Evolutionary conservation across 1,284 basidiomycete genomes (phyloP).

Genomic region (Heterobasidion parviporum): DNA sequence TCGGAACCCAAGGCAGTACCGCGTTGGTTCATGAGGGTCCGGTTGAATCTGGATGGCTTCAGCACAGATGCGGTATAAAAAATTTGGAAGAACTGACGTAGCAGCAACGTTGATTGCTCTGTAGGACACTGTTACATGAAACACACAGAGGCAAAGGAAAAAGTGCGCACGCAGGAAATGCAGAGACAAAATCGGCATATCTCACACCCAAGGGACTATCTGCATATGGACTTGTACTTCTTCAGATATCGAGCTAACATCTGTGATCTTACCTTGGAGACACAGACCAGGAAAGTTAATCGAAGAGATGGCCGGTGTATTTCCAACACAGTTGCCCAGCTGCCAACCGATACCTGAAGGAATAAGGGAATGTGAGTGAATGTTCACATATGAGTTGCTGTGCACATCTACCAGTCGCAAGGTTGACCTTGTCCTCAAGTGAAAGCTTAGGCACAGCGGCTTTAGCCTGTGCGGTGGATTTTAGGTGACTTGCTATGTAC

Average conservation of each 20-base stretch:
- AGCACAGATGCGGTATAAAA: not conserved
- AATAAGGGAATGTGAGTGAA: not conserved
- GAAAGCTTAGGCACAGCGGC: constrained; percentile 40
- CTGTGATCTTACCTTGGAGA: constrained; percentile 37
- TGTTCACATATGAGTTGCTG: not conserved
- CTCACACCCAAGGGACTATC: constrained; percentile 58
- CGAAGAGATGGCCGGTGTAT: constrained; percentile 51
- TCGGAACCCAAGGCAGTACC: constrained; percentile 62
- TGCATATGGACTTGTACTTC: constrained; percentile 9
- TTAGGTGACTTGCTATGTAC: not conserved
- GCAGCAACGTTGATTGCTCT: constrained; percentile 67
- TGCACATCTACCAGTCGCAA: constrained; percentile 38
- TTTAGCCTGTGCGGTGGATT: constrained; percentile 26
- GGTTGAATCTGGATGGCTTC: constrained; percentile 41
- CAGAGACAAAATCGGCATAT: constrained; percentile 51
- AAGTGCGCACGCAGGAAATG: constrained; percentile 54
- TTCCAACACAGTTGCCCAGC: constrained; percentile 57
- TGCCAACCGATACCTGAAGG: constrained; percentile 33
- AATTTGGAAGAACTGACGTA: constrained; percentile 29
- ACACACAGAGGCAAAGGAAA: not conserved
- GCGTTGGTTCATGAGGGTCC: constrained; percentile 54
- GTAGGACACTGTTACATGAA: not conserved
- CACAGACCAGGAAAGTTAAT: constrained; percentile 66
- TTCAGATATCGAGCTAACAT: not conserved
- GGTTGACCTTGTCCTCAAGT: constrained; percentile 44